Evolutionary conservation across 331 rosid genomes (phyloP).

Genomic region (Prunus yedoensis): DNA sequence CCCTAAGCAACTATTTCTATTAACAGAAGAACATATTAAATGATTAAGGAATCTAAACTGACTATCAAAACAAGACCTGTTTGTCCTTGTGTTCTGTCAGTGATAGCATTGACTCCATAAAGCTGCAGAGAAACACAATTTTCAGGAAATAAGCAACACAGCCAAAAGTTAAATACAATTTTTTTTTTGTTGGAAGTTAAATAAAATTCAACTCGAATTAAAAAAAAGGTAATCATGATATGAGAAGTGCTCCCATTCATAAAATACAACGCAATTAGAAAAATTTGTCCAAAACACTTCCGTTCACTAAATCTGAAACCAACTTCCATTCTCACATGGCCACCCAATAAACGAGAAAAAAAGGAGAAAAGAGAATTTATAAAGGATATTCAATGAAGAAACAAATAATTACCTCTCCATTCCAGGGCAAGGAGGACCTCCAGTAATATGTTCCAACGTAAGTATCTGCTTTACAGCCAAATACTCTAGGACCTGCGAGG

Average conservation of each 20-base stretch:
- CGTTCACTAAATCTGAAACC: background rate
- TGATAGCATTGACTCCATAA: slow-evolving; percentile 80
- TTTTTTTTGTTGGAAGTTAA: background rate
- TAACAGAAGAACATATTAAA: background rate
- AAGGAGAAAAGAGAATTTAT: background rate
- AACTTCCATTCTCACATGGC: background rate
- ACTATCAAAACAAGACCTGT: slow-evolving; percentile 52
- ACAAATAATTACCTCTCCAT: slow-evolving; percentile 80
- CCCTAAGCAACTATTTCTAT: background rate
- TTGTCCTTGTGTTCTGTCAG: slow-evolving; percentile 95
- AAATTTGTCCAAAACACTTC: background rate
- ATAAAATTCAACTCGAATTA: slow-evolving; percentile 12
- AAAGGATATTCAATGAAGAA: background rate
- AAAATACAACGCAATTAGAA: background rate
- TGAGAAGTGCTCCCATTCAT: background rate
- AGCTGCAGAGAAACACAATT: slow-evolving; percentile 56
- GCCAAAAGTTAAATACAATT: background rate
- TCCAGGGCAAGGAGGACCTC: slow-evolving; percentile 87
- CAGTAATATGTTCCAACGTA: slow-evolving; percentile 75
- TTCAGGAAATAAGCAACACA: slow-evolving; percentile 26
- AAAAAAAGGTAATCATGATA: background rate
- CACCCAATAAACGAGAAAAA: background rate
- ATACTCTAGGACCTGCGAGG: slow-evolving; percentile 81
- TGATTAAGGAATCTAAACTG: background rate
- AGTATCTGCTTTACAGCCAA: slow-evolving; percentile 75